A percentile compares a stretch with the other conserved stretches of the same genome.
These are phyloP conservation scores for Calamus simplicifolius DNA, from an alignment of 176 grass and related monocot genomes.

Conservation along the genomic window DNA sequence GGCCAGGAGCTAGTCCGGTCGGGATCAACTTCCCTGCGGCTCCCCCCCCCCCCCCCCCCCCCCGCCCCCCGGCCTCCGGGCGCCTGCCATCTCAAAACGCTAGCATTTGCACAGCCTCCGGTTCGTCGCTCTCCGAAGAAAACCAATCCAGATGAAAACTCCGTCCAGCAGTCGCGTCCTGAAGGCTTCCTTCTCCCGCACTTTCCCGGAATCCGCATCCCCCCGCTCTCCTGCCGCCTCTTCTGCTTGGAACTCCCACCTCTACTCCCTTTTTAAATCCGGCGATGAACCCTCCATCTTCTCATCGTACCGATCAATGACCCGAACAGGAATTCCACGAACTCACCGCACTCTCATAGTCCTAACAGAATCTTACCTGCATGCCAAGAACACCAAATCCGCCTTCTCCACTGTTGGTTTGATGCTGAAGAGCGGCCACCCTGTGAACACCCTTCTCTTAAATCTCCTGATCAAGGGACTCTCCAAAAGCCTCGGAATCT, in stretches of 20 bases:
- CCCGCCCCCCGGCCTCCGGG: no score
- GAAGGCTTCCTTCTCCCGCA: no score
- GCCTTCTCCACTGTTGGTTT: conserved; percentile 24
- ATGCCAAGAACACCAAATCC: neutral
- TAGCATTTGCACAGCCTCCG: no score
- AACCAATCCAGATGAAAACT: no score
- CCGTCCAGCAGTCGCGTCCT: no score
- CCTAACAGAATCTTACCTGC: neutral
- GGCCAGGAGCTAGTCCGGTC: no score
- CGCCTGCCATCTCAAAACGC: no score
- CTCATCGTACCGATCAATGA: neutral
- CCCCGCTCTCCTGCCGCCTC: neutral
- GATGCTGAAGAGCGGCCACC: conserved; percentile 16
- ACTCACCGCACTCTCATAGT: neutral
- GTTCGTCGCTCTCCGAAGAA: no score
- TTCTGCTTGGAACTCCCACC: neutral
- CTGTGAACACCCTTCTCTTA: conserved; percentile 17
- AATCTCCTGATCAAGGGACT: conserved; percentile 17
- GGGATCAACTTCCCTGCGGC: no score
- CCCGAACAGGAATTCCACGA: neutral
- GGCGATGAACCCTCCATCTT: neutral
- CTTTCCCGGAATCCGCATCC: no score
- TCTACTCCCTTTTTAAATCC: neutral
- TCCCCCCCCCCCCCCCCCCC: no score
- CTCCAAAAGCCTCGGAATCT: conserved; percentile 10